Base-by-base conservation (phyloP, 1,284 basidiomycete genomes). In the Ustilago shanxiensis region DNA sequence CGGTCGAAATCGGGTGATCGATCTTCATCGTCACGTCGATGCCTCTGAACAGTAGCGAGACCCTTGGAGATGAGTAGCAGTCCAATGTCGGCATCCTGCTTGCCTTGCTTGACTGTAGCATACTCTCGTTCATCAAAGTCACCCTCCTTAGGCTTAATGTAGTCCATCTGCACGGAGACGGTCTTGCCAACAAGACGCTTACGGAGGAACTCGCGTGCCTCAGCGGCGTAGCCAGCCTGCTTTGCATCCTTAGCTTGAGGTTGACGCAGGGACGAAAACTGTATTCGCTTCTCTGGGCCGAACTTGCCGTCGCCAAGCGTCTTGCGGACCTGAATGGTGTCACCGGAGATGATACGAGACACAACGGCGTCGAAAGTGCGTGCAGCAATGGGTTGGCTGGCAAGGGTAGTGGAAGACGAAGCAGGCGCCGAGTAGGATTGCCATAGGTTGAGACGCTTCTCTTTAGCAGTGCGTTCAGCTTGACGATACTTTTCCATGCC, bases 41-140 rank as follows among this genome's bases (percentile, higher is more conserved):
- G 96, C 55, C 95, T 91, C 50, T 98, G 91, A 10, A 94, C 93
- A 60, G 92, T 93, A 2, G 94, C 94, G 13, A 97, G 88, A 54
- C 96, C 96, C 82, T 94, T 94, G 85, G 97, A 95, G 69, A 98
- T 91, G 37, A 99, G 88, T 84, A 95, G 93, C 84, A 96, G 94
- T 1, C 95, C 93, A 54, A 98, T 88, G 85, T 97, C 98, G 59
- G 72, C 66, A 44, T 78, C 78, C 73, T 81, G 73, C 47, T 72
- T 77, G 26, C 80, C 80, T 28, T 78, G 72, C 26, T 66, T 74
- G 20, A 83, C 66, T 4, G 82, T 82, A n/a, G 79, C 82, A 49
- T 78, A 83, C 57, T 69, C 67, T 29, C 80, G 80, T 72, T 83
- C 82, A 55, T 80, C 81, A 64, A 77, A 79, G 49, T 79, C 74